Evolutionary conservation across 2,329 filamentous ascomycete species (phyloP).

Genomic region (Talaromyces sp.): DNA sequence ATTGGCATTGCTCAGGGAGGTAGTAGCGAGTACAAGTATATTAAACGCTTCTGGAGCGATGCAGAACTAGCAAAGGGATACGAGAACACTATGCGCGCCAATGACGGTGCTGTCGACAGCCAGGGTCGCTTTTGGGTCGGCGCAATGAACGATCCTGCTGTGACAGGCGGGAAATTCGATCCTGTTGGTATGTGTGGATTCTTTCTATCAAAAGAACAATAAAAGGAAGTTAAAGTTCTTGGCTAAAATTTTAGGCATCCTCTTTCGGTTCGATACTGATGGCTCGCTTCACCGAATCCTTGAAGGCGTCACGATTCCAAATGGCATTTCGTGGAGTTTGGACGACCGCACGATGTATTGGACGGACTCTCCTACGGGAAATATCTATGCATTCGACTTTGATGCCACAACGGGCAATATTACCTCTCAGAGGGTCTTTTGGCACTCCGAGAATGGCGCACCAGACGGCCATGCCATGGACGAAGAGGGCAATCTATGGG

Average conservation of each 20-base stretch:
- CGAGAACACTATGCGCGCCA: slow-evolving; percentile 44
- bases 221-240: slow-evolving; percentile 2
- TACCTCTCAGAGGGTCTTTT: slow-evolving; percentile 63
- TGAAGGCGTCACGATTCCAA: slow-evolving; percentile 65
- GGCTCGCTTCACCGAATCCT: slow-evolving; percentile 53
- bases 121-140: slow-evolving; percentile 61
- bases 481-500: slow-evolving; percentile 72
- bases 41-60: slow-evolving; percentile 9
- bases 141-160: slow-evolving; percentile 9
- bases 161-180: slow-evolving; percentile 51
- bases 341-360: slow-evolving; percentile 68
- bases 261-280: slow-evolving; percentile 63
- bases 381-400: slow-evolving; percentile 68
- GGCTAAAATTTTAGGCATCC: slow-evolving; percentile 49
- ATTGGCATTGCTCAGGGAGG: slow-evolving; percentile 45
- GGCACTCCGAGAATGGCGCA: slow-evolving; percentile 47
- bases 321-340: slow-evolving; percentile 70
- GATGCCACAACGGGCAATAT: slow-evolving; percentile 52
- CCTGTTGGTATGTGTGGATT: slow-evolving; percentile 66
- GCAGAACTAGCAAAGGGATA: slow-evolving; percentile 17
- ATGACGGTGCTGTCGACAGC: slow-evolving; percentile 73
- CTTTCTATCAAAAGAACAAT: not conserved
- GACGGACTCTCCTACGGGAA: slow-evolving; percentile 64
- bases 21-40: slow-evolving; percentile 2
- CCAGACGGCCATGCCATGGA: slow-evolving; percentile 80